Percentiles rank a stretch among this genome's conserved stretches.
phyloP scores from a whole-genome alignment of 2,329 filamentous ascomycete species.

The Diaporthe citri region DNA sequence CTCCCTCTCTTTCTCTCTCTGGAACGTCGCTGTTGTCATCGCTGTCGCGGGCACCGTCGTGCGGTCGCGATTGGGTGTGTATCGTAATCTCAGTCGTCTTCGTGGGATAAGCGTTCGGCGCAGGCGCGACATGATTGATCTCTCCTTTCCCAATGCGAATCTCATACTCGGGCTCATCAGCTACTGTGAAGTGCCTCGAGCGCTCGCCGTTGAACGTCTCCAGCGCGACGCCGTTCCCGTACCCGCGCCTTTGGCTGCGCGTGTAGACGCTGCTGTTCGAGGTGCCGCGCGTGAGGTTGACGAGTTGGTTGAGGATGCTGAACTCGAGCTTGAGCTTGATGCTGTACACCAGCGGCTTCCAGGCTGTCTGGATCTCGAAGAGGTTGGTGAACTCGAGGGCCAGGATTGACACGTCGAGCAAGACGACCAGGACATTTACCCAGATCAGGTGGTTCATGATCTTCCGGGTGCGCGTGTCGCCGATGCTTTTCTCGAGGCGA shows the following conservation, averaged over 20 bases:
- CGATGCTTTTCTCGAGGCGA: constrained; percentile 43
- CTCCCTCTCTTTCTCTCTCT: not conserved
- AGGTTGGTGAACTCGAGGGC: constrained; percentile 31
- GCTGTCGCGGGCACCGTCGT: not conserved
- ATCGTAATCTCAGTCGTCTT: constrained; percentile 28
- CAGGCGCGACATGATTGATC: not conserved
- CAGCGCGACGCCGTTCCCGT: not conserved
- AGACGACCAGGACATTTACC: constrained; percentile 59
- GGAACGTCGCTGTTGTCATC: not conserved
- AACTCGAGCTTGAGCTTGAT: constrained; percentile 44
- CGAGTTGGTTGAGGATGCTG: constrained; percentile 42
- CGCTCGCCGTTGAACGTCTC: constrained; percentile 11
- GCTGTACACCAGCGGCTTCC: constrained; percentile 42
- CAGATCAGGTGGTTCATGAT: constrained; percentile 55
- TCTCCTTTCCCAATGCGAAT: constrained; percentile 17
- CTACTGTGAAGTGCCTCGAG: not conserved
- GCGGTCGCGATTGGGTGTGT: not conserved
- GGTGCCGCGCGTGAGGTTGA: constrained; percentile 12
- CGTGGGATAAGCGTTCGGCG: not conserved
- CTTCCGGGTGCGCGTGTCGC: constrained; percentile 37
- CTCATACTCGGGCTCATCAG: constrained; percentile 18
- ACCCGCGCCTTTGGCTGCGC: not conserved
- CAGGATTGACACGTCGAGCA: constrained; percentile 54
- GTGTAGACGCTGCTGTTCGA: constrained; percentile 10
- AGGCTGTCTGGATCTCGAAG: constrained; percentile 27